Base-by-base conservation (phyloP, 2,329 filamentous ascomycete genomes). In the Neospermospora avenae region DNA sequence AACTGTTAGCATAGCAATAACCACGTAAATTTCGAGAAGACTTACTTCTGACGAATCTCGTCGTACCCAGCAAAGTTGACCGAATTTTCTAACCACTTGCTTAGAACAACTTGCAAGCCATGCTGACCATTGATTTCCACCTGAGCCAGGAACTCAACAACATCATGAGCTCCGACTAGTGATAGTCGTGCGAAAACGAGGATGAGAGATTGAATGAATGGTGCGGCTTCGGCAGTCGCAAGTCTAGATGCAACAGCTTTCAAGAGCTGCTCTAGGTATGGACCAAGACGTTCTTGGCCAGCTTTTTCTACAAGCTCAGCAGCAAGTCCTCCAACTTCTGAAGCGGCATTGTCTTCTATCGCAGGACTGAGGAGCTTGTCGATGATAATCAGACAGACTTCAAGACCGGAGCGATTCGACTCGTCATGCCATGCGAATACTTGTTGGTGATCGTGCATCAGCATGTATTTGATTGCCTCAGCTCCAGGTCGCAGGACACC, bases 61-160 rank as follows among this genome's bases (percentile, higher is more conserved):
- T 98, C 93, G 69, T 97, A 99, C 13, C 95, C 95, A n/a, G 92
- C 92, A 76, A 99, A 99, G 74, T 89, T 96, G 74, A 96, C 84
- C 3, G 92, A 96, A 75, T 98, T 96, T 77, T 98, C 95, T 0
- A 99, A 80, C 95, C 95, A 99, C 76, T 98, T 97, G 75, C 87
- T 83, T 66, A 98, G 78, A 3, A 99, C 95, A 24, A 97, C 87
- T 65, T 93, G 85, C 7, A 99, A 78, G n/a, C 93, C 95, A 70
- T 83, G 96, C 71, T 89, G 81, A 18, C 87, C 87, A 51, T 85
- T 84, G 65, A 98, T 89, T 67, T 91, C 84, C 63, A 96, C 88
- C 70, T 91, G 87, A 62, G 88, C 88, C 34, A 99, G 80, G 77
- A 99, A 99, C 58, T 95, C 88, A 14, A 98, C 88, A 1, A 99